Evolutionary conservation across 1,284 basidiomycete species (phyloP), one percentile per base, ranked within the genome.

Genomic region (Hypsizygus ulmarius): DNA sequence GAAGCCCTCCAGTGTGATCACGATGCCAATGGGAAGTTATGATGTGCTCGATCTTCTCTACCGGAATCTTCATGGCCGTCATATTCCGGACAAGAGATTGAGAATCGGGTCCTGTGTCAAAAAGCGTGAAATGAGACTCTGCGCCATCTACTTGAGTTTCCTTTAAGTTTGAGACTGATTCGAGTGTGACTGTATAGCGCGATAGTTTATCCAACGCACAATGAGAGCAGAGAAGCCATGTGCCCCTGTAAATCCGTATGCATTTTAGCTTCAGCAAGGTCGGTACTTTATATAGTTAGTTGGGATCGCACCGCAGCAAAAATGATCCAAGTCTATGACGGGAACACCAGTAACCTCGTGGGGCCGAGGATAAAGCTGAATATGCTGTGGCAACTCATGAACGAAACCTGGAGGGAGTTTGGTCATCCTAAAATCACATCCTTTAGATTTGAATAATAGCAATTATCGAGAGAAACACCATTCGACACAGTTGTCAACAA

Each of bases 11-110:
- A 11, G 87, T 88, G 67, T 93, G 89, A 60, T 93, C 90, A 40
- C 78, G 72, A 63, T 92, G 90, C 89, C 90, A 93, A 63, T 93
- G 90, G 1, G 87, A 90, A 10, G 84, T 75, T 15, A 90, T 70
- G 34, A 91, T 70, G 21, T 81, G 76, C 34, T 81, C 78, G 51
- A 93, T 74, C 35, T 70, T 64, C 28, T 74, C 67, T 5, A 81
- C 64, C 3, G 76, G 75, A 1, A 81, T 62, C 15, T 80, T 70
- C 73, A 92, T 74, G 1, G 83, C 78, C 5, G 66, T 64, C 18
- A 84, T 65, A 62, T 92, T 93, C 44, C 87, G 79, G 21, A 81
- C 75, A 54, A 93, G 79, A 32, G 82, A 81, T 27, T 71, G 72
- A 9, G 79, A 78, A 59, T 93, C 90, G 5, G 90, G 89, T 0